These are phyloP conservation scores for Lotmaria passim DNA, from an alignment of 208 protist genomes.

Conservation along the genomic window DNA sequence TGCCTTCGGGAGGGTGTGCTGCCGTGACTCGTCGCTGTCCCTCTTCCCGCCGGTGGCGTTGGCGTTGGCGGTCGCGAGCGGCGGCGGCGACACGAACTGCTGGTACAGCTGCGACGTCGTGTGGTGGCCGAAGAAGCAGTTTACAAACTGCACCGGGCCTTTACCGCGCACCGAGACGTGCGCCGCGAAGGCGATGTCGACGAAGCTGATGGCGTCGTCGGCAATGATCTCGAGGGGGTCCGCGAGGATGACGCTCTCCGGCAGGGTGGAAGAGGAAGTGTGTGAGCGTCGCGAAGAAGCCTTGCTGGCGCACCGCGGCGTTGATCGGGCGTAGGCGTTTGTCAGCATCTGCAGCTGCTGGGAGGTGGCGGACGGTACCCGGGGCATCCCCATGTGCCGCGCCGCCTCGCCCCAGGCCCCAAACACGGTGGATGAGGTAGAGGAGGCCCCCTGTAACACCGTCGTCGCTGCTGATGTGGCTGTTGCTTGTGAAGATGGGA, in stretches of 20 bases:
- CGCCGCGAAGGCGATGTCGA: constrained; percentile 50
- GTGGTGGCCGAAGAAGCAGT: constrained; percentile 49
- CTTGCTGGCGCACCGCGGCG: constrained; percentile 8
- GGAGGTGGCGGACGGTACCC: not conserved
- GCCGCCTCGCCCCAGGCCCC: too few species aligned
- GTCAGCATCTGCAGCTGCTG: constrained; percentile 15
- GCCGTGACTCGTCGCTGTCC: constrained; percentile 5
- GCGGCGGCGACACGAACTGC: constrained; percentile 19
- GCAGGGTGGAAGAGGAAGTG: constrained; percentile 2
- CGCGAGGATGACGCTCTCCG: constrained; percentile 31
- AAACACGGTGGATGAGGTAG: too few species aligned
- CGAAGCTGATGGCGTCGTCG: constrained; percentile 45
- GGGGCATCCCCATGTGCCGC: too few species aligned
- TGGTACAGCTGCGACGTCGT: constrained; percentile 22
- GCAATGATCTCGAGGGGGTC: constrained; percentile 53
- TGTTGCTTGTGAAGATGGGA: too few species aligned
- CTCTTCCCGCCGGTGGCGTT: not conserved
- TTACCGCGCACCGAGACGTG: constrained; percentile 47
- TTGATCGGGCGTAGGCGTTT: constrained; percentile 1
- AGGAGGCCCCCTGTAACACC: too few species aligned
- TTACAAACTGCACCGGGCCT: constrained; percentile 60
- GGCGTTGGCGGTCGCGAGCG: not conserved
- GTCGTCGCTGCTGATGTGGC: too few species aligned
- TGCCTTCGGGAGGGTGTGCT: not conserved
- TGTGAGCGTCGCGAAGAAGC: constrained; percentile 10